Evolutionary conservation across 2,329 filamentous ascomycete genomes (phyloP).

Genomic region (Thyridium curvatum): DNA sequence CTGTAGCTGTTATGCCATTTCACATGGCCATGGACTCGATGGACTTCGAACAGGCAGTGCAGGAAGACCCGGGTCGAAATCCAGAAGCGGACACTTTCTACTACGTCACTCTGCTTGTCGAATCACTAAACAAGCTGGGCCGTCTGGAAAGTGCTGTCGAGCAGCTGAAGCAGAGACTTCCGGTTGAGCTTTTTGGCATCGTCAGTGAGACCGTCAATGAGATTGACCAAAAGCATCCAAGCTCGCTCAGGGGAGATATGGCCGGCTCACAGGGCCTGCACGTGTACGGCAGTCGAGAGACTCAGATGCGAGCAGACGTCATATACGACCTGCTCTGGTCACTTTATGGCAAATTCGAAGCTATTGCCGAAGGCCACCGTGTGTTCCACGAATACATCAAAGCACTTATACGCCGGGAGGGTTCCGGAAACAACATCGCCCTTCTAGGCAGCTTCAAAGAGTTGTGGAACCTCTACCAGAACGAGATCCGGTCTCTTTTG

Average conservation of each 20-base stretch:
- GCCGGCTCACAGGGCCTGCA: conserved; percentile 49
- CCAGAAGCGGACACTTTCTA: conserved; percentile 93
- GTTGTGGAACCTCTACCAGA: conserved; percentile 96
- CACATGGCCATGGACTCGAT: conserved; percentile 54
- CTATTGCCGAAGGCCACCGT: conserved; percentile 91
- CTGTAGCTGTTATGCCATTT: conserved; percentile 44
- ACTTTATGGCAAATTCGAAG: conserved; percentile 92
- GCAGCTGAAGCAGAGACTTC: conserved; percentile 84
- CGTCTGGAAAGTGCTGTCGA: conserved; percentile 81
- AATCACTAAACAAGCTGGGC: conserved; percentile 84
- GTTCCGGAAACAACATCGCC: conserved; percentile 53
- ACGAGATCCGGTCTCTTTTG: conserved; percentile 88
- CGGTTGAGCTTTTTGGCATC: conserved; percentile 87
- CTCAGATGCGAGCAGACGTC: conserved; percentile 73
- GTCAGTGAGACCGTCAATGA: conserved; percentile 94
- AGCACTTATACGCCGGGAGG: conserved; percentile 78
- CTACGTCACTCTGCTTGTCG: conserved; percentile 82
- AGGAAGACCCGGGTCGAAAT: conserved; percentile 87
- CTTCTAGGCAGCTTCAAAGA: conserved; percentile 90
- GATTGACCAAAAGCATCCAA: conserved; percentile 88
- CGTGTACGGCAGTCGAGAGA: conserved; percentile 62
- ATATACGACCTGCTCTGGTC: conserved; percentile 90
- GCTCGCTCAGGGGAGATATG: conserved; percentile 57
- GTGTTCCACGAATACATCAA: conserved; percentile 89
- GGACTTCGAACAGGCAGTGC: conserved; percentile 54